Evolutionary conservation across 139 green algal species (phyloP).

Genomic region (Coelastrella sp.): DNA sequence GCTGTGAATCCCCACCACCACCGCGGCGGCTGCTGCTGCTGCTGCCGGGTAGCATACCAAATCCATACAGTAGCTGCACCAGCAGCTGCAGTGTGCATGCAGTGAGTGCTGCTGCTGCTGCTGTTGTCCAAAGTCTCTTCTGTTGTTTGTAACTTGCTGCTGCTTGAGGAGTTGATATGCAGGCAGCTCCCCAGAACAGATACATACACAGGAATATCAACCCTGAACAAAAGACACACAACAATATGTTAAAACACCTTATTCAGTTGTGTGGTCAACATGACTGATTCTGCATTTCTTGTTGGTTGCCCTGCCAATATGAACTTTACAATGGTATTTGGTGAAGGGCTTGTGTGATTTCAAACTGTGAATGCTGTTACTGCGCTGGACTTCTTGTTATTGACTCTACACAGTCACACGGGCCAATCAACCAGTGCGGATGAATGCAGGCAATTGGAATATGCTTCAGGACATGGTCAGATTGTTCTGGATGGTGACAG

Average conservation of each 20-base stretch:
- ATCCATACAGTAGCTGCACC: conserved; percentile 31
- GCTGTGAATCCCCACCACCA: conserved; percentile 3
- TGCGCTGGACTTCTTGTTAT: too few relatives aligned
- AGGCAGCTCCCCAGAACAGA: conserved; percentile 29
- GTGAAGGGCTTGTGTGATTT: too few relatives aligned
- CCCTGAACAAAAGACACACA: background rate
- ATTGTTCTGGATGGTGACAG: too few relatives aligned
- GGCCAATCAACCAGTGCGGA: too few relatives aligned
- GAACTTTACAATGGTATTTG: too few relatives aligned
- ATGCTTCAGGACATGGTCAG: too few relatives aligned
- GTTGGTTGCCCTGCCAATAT: too few relatives aligned
- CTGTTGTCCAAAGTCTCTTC: conserved; percentile 15
- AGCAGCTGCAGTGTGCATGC: conserved; percentile 11
- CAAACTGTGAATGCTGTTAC: too few relatives aligned
- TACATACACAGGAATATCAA: conserved; percentile 1
- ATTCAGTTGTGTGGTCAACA: background rate
- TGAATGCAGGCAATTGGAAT: too few relatives aligned
- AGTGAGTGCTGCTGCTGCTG: background rate
- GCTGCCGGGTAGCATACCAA: conserved; percentile 12
- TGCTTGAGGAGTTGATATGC: conserved; percentile 32
- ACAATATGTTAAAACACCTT: background rate
- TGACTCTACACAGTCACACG: too few relatives aligned
- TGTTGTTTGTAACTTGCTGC: background rate
- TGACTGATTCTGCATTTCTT: background rate
- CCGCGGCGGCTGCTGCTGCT: too few relatives aligned